Percentiles rank a stretch among this genome's conserved stretches.
phyloP scores from a whole-genome alignment of 495 filamentous ascomycete species.

The Hypomontagnella submonticulosa region DNA sequence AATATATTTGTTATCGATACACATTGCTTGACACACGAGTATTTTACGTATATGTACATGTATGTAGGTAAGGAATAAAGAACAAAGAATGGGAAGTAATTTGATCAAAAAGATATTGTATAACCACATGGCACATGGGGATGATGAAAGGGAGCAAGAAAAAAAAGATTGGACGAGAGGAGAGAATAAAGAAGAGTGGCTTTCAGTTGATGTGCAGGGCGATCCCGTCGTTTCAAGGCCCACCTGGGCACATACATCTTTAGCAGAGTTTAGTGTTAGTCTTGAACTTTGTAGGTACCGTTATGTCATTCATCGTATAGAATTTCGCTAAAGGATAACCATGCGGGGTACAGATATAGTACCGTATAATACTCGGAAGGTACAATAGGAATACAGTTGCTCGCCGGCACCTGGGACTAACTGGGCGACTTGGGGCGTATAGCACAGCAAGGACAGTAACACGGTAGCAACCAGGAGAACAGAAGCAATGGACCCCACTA shows the following conservation, averaged over 20 bases:
- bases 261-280: neutral
- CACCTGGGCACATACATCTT: constrained; percentile 6
- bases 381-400: no score
- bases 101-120: neutral
- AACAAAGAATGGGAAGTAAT: neutral
- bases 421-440: no score
- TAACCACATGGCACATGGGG: neutral
- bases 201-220: constrained; percentile 34
- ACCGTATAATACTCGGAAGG: neutral
- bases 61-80: constrained; percentile 5
- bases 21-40: no score
- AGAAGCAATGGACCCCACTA: constrained; percentile 39
- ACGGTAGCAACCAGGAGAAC: neutral
- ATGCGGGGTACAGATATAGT: no score
- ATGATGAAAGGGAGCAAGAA: neutral
- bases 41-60: neutral
- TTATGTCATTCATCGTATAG: constrained; percentile 12
- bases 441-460: neutral
- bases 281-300: constrained; percentile 17
- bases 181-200: constrained; percentile 14
- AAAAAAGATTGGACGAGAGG: constrained; percentile 8
- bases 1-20: constrained; percentile 9
- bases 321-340: no score
- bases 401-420: no score
- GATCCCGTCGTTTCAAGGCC: constrained; percentile 40